Conservation (phyloP, 2,329 filamentous ascomycete species). For the Neurospora crassa region DNA sequence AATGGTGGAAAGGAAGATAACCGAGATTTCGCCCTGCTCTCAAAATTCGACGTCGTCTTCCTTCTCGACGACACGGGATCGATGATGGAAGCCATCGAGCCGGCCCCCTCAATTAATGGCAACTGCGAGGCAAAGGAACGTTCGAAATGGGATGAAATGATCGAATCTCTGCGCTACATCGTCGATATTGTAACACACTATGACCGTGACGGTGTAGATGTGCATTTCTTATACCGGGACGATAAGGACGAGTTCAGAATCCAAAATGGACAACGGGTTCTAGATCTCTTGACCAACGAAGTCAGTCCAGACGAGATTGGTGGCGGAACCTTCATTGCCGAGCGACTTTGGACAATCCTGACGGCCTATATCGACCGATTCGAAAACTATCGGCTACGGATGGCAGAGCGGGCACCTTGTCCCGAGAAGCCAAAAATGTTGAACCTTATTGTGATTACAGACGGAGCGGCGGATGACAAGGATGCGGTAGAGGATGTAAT, state of each 20-base stretch:
- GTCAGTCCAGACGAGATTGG: conserved; percentile 10
- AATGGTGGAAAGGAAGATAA: conserved; percentile 2
- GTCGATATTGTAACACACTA: conserved; percentile 9
- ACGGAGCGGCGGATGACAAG: conserved; percentile 10
- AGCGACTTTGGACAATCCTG: conserved; percentile 6
- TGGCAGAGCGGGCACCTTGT: not conserved
- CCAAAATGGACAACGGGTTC: conserved; percentile 4
- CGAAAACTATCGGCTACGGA: conserved; percentile 2
- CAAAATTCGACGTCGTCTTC: conserved; percentile 9
- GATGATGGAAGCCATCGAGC: conserved; percentile 3
- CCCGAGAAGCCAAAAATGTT: conserved; percentile 7
- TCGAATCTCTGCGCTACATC: conserved; percentile 7
- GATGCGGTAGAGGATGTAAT: conserved; percentile 8
- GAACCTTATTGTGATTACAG: conserved; percentile 10
- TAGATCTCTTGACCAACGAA: conserved; percentile 8
- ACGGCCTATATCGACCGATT: conserved; percentile 5
- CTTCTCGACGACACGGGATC: conserved; percentile 9
- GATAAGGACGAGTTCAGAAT: conserved; percentile 7
- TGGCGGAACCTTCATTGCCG: conserved; percentile 10
- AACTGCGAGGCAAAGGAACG: not conserved
- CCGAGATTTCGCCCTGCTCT: conserved; percentile 1
- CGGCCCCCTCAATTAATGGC: not conserved
- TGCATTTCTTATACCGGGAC: conserved; percentile 7
- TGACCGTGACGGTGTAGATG: conserved; percentile 8
- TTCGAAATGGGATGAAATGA: conserved; percentile 7